These are phyloP conservation scores for Fusarium udum DNA, from an alignment of 2,329 filamentous ascomycete species.

Conservation along the genomic window DNA sequence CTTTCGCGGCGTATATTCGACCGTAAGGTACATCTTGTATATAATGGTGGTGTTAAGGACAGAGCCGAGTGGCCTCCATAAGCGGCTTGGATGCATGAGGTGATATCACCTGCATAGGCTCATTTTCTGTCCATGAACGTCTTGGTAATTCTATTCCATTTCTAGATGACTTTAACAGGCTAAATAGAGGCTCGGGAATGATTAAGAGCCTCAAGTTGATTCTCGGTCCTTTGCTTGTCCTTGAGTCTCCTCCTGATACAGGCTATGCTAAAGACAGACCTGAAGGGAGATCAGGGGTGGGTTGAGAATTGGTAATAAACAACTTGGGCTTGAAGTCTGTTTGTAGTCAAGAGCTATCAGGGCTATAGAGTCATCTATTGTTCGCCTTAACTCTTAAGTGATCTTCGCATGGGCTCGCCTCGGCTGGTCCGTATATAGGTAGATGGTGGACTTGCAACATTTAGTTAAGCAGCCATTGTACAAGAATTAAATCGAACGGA, in stretches of 20 bases:
- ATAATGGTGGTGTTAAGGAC: not conserved
- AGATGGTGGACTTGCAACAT: not conserved
- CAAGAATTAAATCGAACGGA: no score
- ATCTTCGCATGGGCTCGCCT: not conserved
- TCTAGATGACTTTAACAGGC: fast-evolving
- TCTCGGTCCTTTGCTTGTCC: not conserved
- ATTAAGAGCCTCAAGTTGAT: not conserved
- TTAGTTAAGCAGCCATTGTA: not conserved
- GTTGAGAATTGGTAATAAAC: not conserved
- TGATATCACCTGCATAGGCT: not conserved
- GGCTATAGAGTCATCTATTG: fast-evolving
- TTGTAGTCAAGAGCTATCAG: no score
- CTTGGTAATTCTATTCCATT: not conserved
- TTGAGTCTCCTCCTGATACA: not conserved
- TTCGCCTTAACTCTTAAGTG: not conserved
- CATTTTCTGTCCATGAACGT: not conserved
- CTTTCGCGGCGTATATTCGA: not conserved
- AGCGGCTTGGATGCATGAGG: not conserved
- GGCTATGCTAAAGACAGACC: not conserved
- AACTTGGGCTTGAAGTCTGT: no score
- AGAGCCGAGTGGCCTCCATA: not conserved
- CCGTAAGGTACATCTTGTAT: not conserved
- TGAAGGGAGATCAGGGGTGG: not conserved
- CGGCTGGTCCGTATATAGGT: not conserved
- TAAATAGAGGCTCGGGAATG: not conserved